These are phyloP conservation scores for Coemansia sp. DNA, from an alignment of 192 early-diverging fungal genomes.

Conservation along the genomic window DNA sequence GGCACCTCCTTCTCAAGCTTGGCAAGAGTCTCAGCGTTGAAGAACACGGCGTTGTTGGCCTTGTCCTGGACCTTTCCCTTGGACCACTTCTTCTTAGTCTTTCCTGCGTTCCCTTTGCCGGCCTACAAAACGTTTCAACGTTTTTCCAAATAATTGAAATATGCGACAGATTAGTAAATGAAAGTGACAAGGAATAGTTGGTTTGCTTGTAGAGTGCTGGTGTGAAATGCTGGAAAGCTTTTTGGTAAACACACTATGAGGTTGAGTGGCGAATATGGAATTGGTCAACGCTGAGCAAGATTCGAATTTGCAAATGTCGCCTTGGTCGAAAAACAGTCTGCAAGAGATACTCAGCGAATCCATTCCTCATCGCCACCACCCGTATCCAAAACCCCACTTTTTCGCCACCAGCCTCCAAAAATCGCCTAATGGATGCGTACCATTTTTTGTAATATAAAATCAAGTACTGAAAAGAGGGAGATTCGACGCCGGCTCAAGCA, in stretches of 20 bases:
- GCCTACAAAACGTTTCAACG: constrained; percentile 23
- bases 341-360: background rate
- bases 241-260: too few species aligned
- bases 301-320: background rate
- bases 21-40: constrained; percentile 97
- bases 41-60: constrained; percentile 98
- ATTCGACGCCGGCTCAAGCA: constrained; percentile 1
- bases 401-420: background rate
- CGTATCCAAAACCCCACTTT: background rate
- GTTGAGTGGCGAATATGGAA: background rate
- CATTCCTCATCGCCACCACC: background rate
- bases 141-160: background rate
- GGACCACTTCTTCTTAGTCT: constrained; percentile 95
- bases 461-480: constrained; percentile 14
- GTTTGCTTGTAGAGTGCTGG: too few species aligned
- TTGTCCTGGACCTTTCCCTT: constrained; percentile 99
- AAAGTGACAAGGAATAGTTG: too few species aligned
- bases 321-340: background rate
- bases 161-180: background rate
- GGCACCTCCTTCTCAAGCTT: constrained; percentile 99
- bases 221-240: too few species aligned
- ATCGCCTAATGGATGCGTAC: constrained; percentile 14
- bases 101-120: constrained; percentile 35
- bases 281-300: background rate
- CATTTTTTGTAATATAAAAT: constrained; percentile 20